Conservation (phyloP, 345 rosid species). For the Syzygium jambos region DNA sequence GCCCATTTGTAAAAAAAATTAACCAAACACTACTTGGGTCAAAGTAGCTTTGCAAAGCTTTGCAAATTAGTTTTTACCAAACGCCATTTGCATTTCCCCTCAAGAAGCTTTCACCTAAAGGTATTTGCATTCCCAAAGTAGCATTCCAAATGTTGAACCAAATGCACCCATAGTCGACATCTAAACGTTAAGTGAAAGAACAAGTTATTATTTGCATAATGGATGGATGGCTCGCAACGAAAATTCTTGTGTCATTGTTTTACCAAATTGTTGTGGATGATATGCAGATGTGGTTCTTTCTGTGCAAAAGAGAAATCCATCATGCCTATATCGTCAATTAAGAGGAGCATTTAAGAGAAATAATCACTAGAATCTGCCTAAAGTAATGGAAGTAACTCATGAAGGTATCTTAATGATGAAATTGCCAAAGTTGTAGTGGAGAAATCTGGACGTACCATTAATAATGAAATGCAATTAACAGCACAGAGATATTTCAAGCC, state of each 20-base stretch:
- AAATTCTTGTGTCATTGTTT: neutral
- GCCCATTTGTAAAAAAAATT: too few relatives aligned
- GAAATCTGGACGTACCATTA: neutral
- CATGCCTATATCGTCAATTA: neutral
- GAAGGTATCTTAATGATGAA: neutral
- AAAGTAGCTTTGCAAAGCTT: too few relatives aligned
- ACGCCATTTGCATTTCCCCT: too few relatives aligned
- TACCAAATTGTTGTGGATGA: neutral
- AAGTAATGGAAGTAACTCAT: neutral
- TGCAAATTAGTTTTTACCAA: too few relatives aligned
- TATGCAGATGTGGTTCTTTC: neutral
- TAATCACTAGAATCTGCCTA: neutral
- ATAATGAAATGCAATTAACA: neutral
- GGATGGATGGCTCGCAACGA: neutral
- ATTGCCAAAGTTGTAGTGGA: neutral
- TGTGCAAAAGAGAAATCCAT: neutral
- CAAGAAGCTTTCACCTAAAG: too few relatives aligned
- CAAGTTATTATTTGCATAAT: neutral
- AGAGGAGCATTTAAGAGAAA: neutral
- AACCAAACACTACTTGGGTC: too few relatives aligned
- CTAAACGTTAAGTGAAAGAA: neutral
- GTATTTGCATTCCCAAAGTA: too few relatives aligned
- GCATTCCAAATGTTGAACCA: too few relatives aligned
- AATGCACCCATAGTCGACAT: too few relatives aligned
- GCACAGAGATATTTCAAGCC: neutral